Conservation (phyloP, 2,329 filamentous ascomycete species). For the Periconia sp. region DNA sequence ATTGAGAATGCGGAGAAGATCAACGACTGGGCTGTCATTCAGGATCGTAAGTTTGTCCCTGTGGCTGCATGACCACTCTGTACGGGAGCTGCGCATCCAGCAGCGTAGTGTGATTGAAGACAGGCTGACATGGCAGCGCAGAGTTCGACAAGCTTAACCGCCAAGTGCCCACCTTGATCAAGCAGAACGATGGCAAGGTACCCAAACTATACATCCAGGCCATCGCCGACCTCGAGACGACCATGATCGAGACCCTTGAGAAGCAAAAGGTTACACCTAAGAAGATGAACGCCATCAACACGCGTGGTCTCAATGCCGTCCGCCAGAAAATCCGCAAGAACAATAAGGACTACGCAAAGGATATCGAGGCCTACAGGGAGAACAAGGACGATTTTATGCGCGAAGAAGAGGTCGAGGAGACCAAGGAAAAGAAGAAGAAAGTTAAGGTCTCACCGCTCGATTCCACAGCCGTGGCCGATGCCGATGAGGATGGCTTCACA, state of each 20-base stretch:
- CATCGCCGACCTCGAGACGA: slow-evolving; percentile 90
- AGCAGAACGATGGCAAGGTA: slow-evolving; percentile 70
- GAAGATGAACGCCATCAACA: slow-evolving; percentile 98
- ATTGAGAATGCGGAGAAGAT: slow-evolving; percentile 99
- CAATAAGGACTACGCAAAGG: slow-evolving; percentile 89
- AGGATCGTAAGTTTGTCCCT: slow-evolving; percentile 69
- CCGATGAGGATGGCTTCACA: slow-evolving; percentile 85
- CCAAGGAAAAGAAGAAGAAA: slow-evolving; percentile 45
- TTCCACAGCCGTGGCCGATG: slow-evolving; percentile 59
- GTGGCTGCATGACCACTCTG: no score
- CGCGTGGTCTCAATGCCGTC: slow-evolving; percentile 92
- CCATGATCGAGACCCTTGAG: slow-evolving; percentile 89
- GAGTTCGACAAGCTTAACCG: slow-evolving; percentile 95
- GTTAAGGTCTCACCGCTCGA: slow-evolving; percentile 59
- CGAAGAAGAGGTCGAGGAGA: slow-evolving; percentile 75
- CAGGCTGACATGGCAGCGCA: slow-evolving; percentile 49
- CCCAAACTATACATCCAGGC: slow-evolving; percentile 94
- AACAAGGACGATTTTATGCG: slow-evolving; percentile 89
- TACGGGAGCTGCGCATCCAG: no score
- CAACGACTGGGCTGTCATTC: slow-evolving; percentile 94
- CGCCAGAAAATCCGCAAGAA: slow-evolving; percentile 99
- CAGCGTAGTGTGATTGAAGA: no score
- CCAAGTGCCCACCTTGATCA: slow-evolving; percentile 66
- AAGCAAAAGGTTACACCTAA: slow-evolving; percentile 96
- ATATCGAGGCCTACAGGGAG: slow-evolving; percentile 85